Evolutionary conservation across 139 green algal species (phyloP).

Genomic region (Monoraphidium neglectum): DNA sequence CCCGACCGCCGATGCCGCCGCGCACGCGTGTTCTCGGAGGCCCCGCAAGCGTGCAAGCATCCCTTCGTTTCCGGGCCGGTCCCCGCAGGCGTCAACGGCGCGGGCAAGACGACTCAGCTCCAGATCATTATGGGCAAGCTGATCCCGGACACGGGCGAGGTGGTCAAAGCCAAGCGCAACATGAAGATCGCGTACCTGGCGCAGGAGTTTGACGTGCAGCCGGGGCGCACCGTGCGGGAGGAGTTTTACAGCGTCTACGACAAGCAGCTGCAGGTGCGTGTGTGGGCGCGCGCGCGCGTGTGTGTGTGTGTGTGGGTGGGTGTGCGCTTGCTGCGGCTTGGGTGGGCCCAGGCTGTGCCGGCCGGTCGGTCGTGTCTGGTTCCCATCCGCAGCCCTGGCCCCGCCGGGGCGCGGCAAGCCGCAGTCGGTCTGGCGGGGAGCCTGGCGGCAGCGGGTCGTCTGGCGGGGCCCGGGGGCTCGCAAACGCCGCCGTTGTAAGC

Average conservation of each 20-base stretch:
- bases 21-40: no score
- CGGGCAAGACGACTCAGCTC: conserved; percentile 98
- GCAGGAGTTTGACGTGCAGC: conserved; percentile 97
- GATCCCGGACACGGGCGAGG: conserved; percentile 83
- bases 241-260: conserved; percentile 93
- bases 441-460: no score
- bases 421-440: no score
- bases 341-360: neutral
- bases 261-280: conserved; percentile 69
- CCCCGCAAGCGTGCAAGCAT: no score
- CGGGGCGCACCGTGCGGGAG: conserved; percentile 90
- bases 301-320: neutral
- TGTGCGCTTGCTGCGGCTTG: neutral
- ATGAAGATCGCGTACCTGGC: conserved; percentile 96
- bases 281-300: neutral
- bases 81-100: conserved; percentile 93
- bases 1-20: no score
- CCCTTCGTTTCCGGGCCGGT: no score
- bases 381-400: no score
- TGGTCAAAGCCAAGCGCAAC: conserved; percentile 81
- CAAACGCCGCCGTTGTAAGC: no score
- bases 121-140: conserved; percentile 94
- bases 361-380: no score
- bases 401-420: no score
- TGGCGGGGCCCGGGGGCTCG: no score